phyloP scores from a whole-genome alignment of 2,329 filamentous ascomycete species.

The Westerdykella aurantiaca region DNA sequence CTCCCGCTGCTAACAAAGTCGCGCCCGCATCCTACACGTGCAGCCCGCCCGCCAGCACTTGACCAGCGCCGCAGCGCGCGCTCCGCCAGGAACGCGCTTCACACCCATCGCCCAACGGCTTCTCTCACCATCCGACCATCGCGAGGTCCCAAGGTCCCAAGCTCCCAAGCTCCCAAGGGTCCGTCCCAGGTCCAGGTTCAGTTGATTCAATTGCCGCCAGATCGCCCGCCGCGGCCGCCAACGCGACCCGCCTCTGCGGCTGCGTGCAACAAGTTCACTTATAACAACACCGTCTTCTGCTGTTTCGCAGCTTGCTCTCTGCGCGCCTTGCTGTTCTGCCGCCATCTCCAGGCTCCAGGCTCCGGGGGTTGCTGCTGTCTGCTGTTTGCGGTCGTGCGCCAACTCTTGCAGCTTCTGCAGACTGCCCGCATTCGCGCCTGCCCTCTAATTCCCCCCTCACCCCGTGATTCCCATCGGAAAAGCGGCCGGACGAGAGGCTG shows the following conservation, averaged over 20 bases:
- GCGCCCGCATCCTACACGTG: not conserved
- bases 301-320: too few relatives aligned
- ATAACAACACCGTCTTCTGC: not conserved
- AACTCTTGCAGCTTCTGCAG: not conserved
- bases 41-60: not conserved
- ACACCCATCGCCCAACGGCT: conserved; percentile 9
- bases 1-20: not conserved
- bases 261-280: not conserved
- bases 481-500: conserved; percentile 30
- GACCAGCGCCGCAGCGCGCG: too few relatives aligned
- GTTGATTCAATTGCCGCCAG: not conserved
- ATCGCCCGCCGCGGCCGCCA: not conserved
- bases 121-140: conserved; percentile 15
- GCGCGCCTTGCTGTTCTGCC: too few relatives aligned
- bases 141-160: not conserved
- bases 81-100: not conserved
- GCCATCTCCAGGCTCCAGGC: too few relatives aligned
- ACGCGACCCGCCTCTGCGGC: not conserved
- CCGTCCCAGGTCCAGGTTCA: too few relatives aligned
- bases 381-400: too few relatives aligned
- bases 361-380: too few relatives aligned
- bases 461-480: conserved; percentile 15
- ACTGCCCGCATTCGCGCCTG: not conserved
- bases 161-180: too few relatives aligned
- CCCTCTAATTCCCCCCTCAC: not conserved